A percentile compares a stretch with the other conserved stretches of the same genome.
phyloP scores from a whole-genome alignment of 1,139 yeast genomes.

The Magnusiomyces suaveolens region DNA sequence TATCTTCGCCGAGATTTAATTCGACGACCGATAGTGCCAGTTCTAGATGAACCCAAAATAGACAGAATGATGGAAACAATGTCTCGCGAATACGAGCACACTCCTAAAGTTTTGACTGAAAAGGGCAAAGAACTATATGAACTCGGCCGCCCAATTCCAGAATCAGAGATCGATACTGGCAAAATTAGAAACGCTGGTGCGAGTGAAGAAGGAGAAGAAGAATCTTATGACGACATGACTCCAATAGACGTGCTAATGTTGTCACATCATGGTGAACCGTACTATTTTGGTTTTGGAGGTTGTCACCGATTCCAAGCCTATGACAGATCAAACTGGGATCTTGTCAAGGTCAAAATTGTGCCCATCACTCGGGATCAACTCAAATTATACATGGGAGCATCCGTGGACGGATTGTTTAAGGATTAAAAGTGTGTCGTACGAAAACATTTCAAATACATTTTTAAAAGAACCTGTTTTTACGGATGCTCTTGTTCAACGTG shows the following conservation, averaged over 20 bases:
- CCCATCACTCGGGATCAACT: conserved; percentile 17
- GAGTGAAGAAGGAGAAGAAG: not conserved
- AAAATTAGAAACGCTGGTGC: not conserved
- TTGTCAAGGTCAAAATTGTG: conserved; percentile 16
- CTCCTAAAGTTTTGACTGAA: not conserved
- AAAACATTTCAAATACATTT: not conserved
- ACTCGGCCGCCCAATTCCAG: conserved; percentile 1
- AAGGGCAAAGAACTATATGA: not conserved
- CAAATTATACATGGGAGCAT: conserved; percentile 16
- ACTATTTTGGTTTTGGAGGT: conserved; percentile 70
- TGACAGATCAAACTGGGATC: conserved; percentile 13
- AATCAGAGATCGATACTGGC: not conserved
- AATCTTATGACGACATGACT: conserved; percentile 20
- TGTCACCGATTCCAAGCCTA: conserved; percentile 62
- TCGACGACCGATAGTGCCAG: conserved; percentile 76
- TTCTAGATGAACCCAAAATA: conserved; percentile 58
- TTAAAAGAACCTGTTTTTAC: not conserved
- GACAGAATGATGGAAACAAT: conserved; percentile 72
- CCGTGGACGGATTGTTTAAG: conserved; percentile 11
- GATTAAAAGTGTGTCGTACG: not conserved
- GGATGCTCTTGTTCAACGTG: not conserved
- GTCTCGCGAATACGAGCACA: conserved; percentile 19
- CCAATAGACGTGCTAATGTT: conserved; percentile 60
- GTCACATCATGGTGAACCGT: conserved; percentile 48
- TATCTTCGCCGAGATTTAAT: conserved; percentile 57